Percentiles rank a stretch among this genome's conserved stretches.
Evolutionary conservation across 805 yeast species (phyloP).

Genomic region (Yamadazyma scolyti): DNA sequence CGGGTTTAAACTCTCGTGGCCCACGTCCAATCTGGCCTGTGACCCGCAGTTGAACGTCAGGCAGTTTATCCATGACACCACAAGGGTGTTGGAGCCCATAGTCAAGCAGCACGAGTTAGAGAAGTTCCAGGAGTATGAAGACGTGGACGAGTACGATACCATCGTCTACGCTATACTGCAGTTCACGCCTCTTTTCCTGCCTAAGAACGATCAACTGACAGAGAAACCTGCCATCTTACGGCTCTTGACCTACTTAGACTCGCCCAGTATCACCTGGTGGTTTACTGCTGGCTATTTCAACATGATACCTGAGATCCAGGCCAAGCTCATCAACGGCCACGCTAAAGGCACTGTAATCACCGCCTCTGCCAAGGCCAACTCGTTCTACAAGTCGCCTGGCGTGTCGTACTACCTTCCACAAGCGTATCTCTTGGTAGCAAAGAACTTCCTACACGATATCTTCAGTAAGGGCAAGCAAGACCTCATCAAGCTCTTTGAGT

Average conservation of each 20-base stretch:
- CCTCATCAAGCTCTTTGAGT: slow-evolving; percentile 63
- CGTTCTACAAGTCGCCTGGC: slow-evolving; percentile 84
- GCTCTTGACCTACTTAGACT: slow-evolving; percentile 53
- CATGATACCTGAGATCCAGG: slow-evolving; percentile 71
- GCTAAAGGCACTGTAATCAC: slow-evolving; percentile 75
- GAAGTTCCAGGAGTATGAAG: slow-evolving; percentile 28
- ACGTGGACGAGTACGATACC: slow-evolving; percentile 45
- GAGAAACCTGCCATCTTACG: slow-evolving; percentile 71
- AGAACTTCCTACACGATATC: slow-evolving; percentile 58
- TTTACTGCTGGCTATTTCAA: slow-evolving; percentile 97
- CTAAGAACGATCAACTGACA: slow-evolving; percentile 62
- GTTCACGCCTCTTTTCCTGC: slow-evolving; percentile 72
- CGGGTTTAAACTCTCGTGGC: slow-evolving; percentile 70
- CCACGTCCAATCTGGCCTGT: slow-evolving; percentile 56
- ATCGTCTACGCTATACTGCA: slow-evolving; percentile 89
- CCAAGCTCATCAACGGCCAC: slow-evolving; percentile 50
- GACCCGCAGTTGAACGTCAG: slow-evolving; percentile 61
- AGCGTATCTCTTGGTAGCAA: slow-evolving; percentile 78
- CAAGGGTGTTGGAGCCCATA: slow-evolving; percentile 55
- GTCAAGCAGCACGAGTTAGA: slow-evolving; percentile 41
- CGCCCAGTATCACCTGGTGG: slow-evolving; percentile 64
- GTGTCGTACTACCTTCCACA: slow-evolving; percentile 78
- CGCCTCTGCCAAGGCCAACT: slow-evolving; percentile 92
- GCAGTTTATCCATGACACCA: slow-evolving; percentile 53
- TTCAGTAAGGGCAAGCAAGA: slow-evolving; percentile 34